Conservation (phyloP, 192 early-diverging fungal genomes). For the Backusella liffmaniae region DNA sequence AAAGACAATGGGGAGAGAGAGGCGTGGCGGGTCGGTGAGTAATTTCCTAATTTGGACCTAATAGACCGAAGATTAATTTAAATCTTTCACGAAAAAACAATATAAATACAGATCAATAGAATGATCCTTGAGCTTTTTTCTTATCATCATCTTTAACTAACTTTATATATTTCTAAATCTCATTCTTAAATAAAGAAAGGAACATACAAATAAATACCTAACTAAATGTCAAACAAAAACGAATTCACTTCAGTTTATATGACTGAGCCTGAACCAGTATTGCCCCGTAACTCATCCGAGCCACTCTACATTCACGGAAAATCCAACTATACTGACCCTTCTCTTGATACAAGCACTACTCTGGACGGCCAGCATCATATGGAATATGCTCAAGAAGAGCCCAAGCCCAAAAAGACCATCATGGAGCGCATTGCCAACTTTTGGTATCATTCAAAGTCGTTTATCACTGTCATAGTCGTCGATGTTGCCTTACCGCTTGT, state of each 20-base stretch:
- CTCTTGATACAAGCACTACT: not conserved
- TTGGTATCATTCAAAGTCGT: not conserved
- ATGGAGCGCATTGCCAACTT: not conserved
- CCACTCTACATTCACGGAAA: not conserved
- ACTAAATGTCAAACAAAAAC: not conserved
- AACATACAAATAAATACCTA: not conserved
- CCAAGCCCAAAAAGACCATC: not conserved
- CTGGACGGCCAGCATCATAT: not conserved
- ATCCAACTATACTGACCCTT: not conserved
- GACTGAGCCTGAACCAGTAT: not conserved
- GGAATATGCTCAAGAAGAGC: not conserved
- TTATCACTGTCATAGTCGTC: conserved; percentile 14
- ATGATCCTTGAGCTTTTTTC: not conserved
- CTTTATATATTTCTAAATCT: too few relatives aligned
- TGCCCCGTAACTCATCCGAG: not conserved
- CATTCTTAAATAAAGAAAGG: not conserved
- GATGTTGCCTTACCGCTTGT: conserved; percentile 30
- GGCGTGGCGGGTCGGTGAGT: not conserved
- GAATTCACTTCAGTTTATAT: not conserved
- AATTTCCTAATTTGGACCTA: not conserved
- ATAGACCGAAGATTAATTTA: conserved; percentile 1
- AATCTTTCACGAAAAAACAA: not conserved
- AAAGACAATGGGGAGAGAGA: not conserved
- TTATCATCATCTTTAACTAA: not conserved
- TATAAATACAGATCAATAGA: not conserved